A percentile compares a stretch with the other conserved stretches of the same genome.
Evolutionary conservation across 2,329 filamentous ascomycete species (phyloP).

Genomic region (Fusarium goolgardi): DNA sequence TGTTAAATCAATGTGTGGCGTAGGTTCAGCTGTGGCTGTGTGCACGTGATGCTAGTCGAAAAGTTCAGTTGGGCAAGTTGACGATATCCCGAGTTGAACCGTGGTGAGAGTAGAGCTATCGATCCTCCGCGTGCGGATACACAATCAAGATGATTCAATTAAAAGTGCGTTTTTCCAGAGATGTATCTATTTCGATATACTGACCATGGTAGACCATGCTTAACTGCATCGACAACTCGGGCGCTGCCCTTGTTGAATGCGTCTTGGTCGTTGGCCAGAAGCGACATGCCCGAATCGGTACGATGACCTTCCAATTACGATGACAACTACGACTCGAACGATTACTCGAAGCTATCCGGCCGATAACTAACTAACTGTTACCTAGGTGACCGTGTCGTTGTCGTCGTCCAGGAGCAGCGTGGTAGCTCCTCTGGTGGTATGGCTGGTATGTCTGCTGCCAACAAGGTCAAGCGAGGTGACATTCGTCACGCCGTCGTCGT

Average conservation of each 20-base stretch:
- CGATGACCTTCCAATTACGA: constrained; percentile 42
- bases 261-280: constrained; percentile 93
- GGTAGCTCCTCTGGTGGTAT: constrained; percentile 78
- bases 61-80: constrained; percentile 40
- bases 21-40: constrained; percentile 24
- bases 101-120: constrained; percentile 41
- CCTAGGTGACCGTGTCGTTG: constrained; percentile 92
- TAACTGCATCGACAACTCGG: constrained; percentile 99
- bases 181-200: fast-evolving
- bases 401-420: constrained; percentile 97
- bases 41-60: constrained; percentile 46
- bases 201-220: constrained; percentile 79
- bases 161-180: constrained; percentile 66
- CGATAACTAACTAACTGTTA: constrained; percentile 6
- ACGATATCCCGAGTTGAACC: constrained; percentile 35
- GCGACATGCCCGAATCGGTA: constrained; percentile 88
- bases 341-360: not conserved
- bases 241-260: constrained; percentile 96
- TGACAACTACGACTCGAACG: not conserved
- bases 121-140: constrained; percentile 35
- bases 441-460: constrained; percentile 78
- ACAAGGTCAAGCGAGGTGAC: constrained; percentile 95
- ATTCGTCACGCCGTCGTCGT: constrained; percentile 97
- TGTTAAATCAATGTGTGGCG: constrained; percentile 23
- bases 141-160: constrained; percentile 84